Evolutionary conservation across 805 yeast genomes (phyloP), one percentile per base, ranked within the genome.

Genomic region (Cyberlindnera galapagoensis): DNA sequence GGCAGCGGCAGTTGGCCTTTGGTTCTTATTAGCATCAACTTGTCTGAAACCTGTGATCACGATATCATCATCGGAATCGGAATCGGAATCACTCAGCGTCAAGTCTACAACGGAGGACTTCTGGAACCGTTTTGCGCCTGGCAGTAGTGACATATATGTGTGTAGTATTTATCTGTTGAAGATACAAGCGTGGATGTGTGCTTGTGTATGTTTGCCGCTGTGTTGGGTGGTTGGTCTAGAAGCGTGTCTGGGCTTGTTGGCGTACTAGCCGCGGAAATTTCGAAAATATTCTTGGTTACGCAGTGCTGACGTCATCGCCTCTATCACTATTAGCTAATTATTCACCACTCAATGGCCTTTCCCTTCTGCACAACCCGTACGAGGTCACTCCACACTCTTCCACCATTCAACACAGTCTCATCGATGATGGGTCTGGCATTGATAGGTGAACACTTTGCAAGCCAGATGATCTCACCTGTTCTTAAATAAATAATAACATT

Each of bases 401-500:
- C 80, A 5, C 75, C 66, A 6, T 75, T 65, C 12, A 81, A 47
- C 22, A 92, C 67, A 9, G 94, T 77, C 44, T 86, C 82, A 33
- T 85, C 83, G 7, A 85, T 69, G 9, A 90, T 75, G 3, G 82
- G 79, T 35, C 69, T 67, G 16, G 80, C 82, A 47, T 85, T 83
- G 31, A 67, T 65, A 4, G 97, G 97, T 4, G 73, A 67, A 34
- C 94, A 80, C 39, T 90, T 69, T 1, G 94, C 98, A 51, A 85
- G 62, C 97, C 97, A 87, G 18, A 87, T 71, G 36, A 79, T 76
- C 43, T 83, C 82, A 6, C 92, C 94, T 9, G 72, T 48, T 42
- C 69, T 76, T 42, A 76, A 60, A 52, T 86, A 87, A 11, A 90
- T 72, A 31, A 86, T 67, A 4, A 85, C 82, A 54, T 90, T 90